Evolutionary conservation across 2,329 filamentous ascomycete genomes (phyloP), one percentile per base, ranked within the genome.

Genomic region (Xylaria sp.): DNA sequence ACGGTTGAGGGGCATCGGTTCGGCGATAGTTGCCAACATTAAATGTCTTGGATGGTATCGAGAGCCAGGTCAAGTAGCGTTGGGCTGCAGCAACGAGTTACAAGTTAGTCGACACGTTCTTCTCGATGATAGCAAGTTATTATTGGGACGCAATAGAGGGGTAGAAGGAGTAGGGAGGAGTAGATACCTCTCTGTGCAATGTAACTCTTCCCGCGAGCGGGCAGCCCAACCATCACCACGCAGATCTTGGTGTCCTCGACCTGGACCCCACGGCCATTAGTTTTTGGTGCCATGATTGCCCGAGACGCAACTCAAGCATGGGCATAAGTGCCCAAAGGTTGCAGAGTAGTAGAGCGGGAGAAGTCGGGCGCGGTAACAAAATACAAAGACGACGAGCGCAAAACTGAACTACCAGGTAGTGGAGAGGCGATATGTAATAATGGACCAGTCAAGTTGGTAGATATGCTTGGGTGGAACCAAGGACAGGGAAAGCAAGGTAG

Each of bases 201-300:
- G 81, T 97, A 90, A 84, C 93, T 97, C 87, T 99, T 99, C 78
- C 96, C 96, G 75, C 96, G 88, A 70, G 96, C 96, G 64, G 96
- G 96, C 79, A 99, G 86, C 74, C 96, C 96, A 69, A 99, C 96
- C 96, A 99, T 98, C 76, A 99, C 94, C 72, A 99, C 94, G 81
- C 95, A 98, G 84, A 99, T 97, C 81, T 93, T 93, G 69, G 93
- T 95, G 82, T 98, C 94, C 85, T 98, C 95, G 76, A 92, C 93
- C 93, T 97, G 92, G 73, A 94, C 87, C 77, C 91, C 92, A 76
- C 88, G 83, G 74, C 91, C 90, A 80, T 90, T 90, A 84, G 85
- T 84, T 79, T 69, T 68, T 61, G 75, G 76, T 71, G 76, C 76
- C 77, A 79, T 79, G 61, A 25, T 75, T 76, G 74, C 76, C 69